Percentiles rank a stretch among this genome's conserved stretches.
Evolutionary conservation across 345 rosid genomes (phyloP).

Genomic region (Corchorus capsularis): DNA sequence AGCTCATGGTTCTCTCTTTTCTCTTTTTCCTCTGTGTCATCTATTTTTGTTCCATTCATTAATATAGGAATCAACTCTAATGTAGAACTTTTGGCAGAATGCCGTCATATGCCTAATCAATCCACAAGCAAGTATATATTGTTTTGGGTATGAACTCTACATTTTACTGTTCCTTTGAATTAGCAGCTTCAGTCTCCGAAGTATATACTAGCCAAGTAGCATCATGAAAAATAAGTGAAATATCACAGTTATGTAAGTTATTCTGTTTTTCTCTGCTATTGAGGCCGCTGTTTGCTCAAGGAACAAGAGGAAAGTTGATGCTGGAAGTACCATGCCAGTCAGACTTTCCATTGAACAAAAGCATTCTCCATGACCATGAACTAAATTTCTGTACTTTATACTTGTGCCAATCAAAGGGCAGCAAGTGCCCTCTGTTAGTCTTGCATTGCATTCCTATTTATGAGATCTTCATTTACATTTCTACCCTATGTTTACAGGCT

Average conservation of each 20-base stretch:
- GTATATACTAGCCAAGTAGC: not conserved
- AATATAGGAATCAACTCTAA: not conserved
- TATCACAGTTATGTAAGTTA: not conserved
- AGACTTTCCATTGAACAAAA: not conserved
- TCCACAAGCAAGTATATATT: not conserved
- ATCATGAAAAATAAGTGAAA: not conserved
- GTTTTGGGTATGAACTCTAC: not conserved
- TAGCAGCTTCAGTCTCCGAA: not conserved
- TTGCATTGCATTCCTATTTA: conserved; percentile 15
- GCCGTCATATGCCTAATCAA: not conserved
- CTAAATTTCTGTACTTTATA: not conserved
- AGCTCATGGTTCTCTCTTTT: not conserved
- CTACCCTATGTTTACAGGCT: conserved; percentile 48
- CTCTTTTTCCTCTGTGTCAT: not conserved
- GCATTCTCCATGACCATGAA: not conserved
- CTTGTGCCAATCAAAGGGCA: conserved; percentile 1
- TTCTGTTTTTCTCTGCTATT: not conserved
- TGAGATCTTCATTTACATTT: conserved; percentile 9
- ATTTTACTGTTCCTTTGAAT: not conserved
- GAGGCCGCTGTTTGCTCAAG: not conserved
- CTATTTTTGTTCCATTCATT: not conserved
- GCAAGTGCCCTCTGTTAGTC: not conserved
- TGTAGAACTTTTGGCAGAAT: not conserved
- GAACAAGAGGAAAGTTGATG: not conserved
- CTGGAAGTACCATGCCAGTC: not conserved